phyloP scores from a whole-genome alignment of 1,284 basidiomycete genomes.

The Taiwanofungus camphoratus region DNA sequence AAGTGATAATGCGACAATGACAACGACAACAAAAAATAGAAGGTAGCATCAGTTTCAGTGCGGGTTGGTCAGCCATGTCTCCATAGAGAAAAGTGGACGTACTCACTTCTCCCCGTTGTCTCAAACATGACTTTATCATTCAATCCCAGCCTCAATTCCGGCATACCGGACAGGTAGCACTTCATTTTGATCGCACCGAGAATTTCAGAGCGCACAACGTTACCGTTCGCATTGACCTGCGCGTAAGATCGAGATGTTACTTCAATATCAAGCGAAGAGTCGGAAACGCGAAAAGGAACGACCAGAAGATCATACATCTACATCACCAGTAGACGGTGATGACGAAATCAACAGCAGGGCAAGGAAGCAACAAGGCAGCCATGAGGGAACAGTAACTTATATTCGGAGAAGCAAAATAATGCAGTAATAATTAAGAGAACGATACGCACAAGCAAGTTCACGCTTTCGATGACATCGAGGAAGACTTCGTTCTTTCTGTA shows the following conservation, averaged over 20 bases:
- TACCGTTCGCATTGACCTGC: constrained; percentile 94
- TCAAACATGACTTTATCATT: constrained; percentile 99
- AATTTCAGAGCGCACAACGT: constrained; percentile 97
- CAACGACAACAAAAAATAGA: background rate
- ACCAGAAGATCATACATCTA: no score
- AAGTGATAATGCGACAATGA: background rate
- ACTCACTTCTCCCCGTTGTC: constrained; percentile 87
- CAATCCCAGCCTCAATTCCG: constrained; percentile 89
- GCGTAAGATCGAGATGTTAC: no score
- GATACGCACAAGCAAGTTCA: constrained; percentile 78
- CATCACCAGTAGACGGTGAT: background rate
- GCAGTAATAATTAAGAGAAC: background rate
- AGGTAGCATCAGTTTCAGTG: no score
- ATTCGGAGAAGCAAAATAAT: background rate
- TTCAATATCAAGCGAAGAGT: no score
- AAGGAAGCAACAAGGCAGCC: background rate
- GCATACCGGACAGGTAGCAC: constrained; percentile 98
- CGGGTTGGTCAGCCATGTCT: no score
- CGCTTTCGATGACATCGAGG: constrained; percentile 96
- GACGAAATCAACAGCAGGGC: background rate
- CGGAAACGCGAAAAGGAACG: background rate
- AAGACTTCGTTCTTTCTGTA: constrained; percentile 99
- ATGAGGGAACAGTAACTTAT: constrained; percentile 1
- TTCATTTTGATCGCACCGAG: constrained; percentile 99
- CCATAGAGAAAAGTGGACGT: no score